phyloP scores from a whole-genome alignment of 345 rosid species.

The Eucalyptus rudis region DNA sequence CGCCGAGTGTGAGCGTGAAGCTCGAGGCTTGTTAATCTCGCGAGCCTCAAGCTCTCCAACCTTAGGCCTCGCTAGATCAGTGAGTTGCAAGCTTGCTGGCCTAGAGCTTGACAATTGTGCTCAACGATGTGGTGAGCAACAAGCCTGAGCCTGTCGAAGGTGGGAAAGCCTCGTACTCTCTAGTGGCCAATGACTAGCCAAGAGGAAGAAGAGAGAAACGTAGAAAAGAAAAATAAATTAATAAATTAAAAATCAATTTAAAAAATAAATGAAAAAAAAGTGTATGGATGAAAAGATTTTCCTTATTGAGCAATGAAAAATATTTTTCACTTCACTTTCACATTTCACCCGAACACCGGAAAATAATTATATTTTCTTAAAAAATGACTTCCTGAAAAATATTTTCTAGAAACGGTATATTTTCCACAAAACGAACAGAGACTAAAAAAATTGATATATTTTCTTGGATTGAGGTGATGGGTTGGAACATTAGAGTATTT shows the following conservation, averaged over 20 bases:
- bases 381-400: accelerated
- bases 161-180: accelerated
- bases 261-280: too few species aligned
- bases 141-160: accelerated
- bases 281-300: too few species aligned
- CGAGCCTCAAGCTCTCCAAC: accelerated
- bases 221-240: too few species aligned
- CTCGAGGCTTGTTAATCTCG: accelerated
- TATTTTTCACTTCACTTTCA: too few species aligned
- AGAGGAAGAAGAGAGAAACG: too few species aligned
- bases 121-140: too few species aligned
- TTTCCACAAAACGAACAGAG: accelerated
- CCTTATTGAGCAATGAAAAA: accelerated
- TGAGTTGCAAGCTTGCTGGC: accelerated
- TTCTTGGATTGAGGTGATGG: neutral
- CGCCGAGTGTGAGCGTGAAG: accelerated
- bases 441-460: neutral
- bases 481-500: neutral
- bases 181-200: accelerated
- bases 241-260: too few species aligned
- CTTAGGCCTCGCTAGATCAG: accelerated
- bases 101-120: too few species aligned
- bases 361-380: too few species aligned
- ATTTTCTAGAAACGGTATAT: accelerated
- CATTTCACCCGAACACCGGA: accelerated